Evolutionary conservation across 2,329 filamentous ascomycete genomes (phyloP), one percentile per base, ranked within the genome.

Genomic region (Metarhizium guizhouense): DNA sequence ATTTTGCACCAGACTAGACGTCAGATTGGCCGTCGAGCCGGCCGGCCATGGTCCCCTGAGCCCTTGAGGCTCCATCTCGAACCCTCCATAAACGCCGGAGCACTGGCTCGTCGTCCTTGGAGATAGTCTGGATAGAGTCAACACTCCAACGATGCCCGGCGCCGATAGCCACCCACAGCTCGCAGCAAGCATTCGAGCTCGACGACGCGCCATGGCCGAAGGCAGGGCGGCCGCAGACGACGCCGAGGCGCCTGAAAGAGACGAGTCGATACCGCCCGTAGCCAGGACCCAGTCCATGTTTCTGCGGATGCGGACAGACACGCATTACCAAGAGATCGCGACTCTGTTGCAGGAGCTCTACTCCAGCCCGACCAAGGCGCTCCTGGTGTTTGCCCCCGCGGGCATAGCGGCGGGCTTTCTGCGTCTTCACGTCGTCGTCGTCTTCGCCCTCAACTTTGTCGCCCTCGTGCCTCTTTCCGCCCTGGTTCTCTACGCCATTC

Each of bases 391-490:
- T 36, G 58, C 57, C 1, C 58, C 58, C 1, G 51, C 32, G 2
- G 56, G 51, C 4, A 50, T 58, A 14, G 36, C 52, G 6, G 45
- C 53, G 14, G 53, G 54, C 32, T 47, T 57, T 29, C 10, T 54
- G 16, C 52, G 18, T 42, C 52, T 36, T 18, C 20, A 51, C 29
- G 51, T 29, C 16, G 45, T 36, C n/a, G 30, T 13, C 25, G 45
- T 52, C n/a, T 60, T 60, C 47, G 6, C 54, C 4, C 53, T 60
- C 50, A 58, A 54, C 36, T 54, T 52, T 13, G 47, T 56, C 13
- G 58, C 56, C 6, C 49, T 60, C 29, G 53, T 58, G 47, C 58
- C 58, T 4, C 51, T 60, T n/a, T 50, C 56, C 8, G 58, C 54
- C 13, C 50, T 57, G 13, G 58, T 56, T 48, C 57, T 60, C 7